Base-by-base conservation (phyloP, 2,329 filamentous ascomycete genomes). In the Sodiomyces alkalinus region DNA sequence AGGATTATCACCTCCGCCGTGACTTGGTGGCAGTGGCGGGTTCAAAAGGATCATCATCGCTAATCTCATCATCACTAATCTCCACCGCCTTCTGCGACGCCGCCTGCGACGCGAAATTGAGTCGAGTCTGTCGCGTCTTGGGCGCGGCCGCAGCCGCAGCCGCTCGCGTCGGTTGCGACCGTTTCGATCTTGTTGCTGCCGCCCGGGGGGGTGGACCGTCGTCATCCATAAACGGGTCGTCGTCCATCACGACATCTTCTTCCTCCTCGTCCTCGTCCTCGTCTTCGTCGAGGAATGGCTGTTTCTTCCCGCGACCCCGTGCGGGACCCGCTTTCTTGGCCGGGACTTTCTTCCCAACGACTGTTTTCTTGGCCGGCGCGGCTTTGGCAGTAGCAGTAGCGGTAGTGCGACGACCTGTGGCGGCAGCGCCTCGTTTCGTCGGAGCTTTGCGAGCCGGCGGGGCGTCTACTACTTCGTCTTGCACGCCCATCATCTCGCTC, bases 41-140 rank as follows among this genome's bases (percentile, higher is more conserved):
- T 46, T 74, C 68, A 45, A 77, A 76, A 0, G 60, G 53, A 46
- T 72, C 66, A 23, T 73, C 68, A 32, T 72, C 68, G 0, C 64
- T 69, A 24, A 77, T 73, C 46, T 74, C 71, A 42, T 77, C 72
- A 33, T 74, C 70, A 35, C 71, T 76, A 30, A 75, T 64, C 41
- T 74, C 68, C 11, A 68, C 42, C n/a, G 58, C 55, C 20, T 60
- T 55, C 36, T 64, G 58, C 17, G 57, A 53, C 6, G 51, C 46
- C 3, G 53, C 48, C 35, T 48, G 45, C 38, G 64, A 54, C 7
- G 59, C 60, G 36, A 70, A 69, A 34, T 52, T 64, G 15, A 68
- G 45, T 22, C 48, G 65, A 2, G 62, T 61, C 45, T 69, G 65
- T 28, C 49, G 51, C 23, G 44, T 39, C 33, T 48, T 55, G 11